These are phyloP conservation scores for Phialemoniopsis sp. DNA, from an alignment of 2,329 filamentous ascomycete genomes.

Conservation along the genomic window DNA sequence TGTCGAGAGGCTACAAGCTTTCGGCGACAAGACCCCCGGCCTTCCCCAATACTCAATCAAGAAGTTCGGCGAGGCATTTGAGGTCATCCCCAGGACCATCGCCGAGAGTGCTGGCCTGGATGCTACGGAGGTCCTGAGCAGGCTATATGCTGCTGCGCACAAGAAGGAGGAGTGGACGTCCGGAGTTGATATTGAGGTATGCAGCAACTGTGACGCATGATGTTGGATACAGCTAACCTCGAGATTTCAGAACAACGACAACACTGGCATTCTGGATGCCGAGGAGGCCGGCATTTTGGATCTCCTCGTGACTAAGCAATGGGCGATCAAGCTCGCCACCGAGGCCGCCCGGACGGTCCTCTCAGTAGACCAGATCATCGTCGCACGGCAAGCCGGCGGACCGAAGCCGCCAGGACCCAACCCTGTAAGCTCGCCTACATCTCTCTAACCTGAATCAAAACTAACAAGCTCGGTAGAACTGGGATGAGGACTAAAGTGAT, in stretches of 20 bases:
- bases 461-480: slow-evolving; percentile 43
- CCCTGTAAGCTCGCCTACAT: slow-evolving; percentile 55
- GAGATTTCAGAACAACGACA: slow-evolving; percentile 61
- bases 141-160: slow-evolving; percentile 89
- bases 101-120: slow-evolving; percentile 95
- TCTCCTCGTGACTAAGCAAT: slow-evolving; percentile 85
- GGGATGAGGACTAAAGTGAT: slow-evolving; percentile 53
- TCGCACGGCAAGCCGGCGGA: slow-evolving; percentile 92
- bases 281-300: slow-evolving; percentile 88
- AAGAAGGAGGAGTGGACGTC: slow-evolving; percentile 82
- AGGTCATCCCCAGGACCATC: slow-evolving; percentile 89
- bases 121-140: slow-evolving; percentile 92
- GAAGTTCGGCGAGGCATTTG: slow-evolving; percentile 96
- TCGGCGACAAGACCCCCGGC: slow-evolving; percentile 89
- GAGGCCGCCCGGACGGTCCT: slow-evolving; percentile 91
- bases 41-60: slow-evolving; percentile 94
- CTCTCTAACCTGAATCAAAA: neutral
- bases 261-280: slow-evolving; percentile 78
- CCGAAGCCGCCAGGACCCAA: slow-evolving; percentile 96
- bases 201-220: slow-evolving; percentile 7
- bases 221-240: slow-evolving; percentile 14
- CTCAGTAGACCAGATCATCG: slow-evolving; percentile 98
- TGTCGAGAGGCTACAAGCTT: slow-evolving; percentile 83
- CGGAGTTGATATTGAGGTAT: slow-evolving; percentile 88
- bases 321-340: slow-evolving; percentile 95